Evolutionary conservation across 805 yeast genomes (phyloP).

Genomic region (Yamadazyma nakazawae): DNA sequence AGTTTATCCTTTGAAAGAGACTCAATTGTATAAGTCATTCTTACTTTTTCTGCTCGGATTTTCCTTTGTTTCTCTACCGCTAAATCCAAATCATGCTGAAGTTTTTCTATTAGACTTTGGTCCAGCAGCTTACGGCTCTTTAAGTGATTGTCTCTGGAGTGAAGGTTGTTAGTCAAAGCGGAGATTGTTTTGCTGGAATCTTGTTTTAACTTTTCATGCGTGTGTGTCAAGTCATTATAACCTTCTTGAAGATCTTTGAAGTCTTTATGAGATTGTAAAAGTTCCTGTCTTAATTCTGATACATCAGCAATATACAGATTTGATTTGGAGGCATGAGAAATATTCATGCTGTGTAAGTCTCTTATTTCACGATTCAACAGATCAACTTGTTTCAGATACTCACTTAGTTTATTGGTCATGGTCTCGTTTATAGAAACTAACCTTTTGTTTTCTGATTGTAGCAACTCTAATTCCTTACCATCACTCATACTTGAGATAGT

Average conservation of each 20-base stretch:
- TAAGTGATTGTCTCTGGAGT: conserved; percentile 17
- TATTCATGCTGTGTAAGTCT: conserved; percentile 19
- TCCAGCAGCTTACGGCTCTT: conserved; percentile 12
- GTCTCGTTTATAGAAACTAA: conserved; percentile 16
- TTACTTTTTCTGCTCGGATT: conserved; percentile 42
- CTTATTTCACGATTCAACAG: conserved; percentile 30
- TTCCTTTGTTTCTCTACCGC: conserved; percentile 45
- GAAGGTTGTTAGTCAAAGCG: conserved; percentile 22
- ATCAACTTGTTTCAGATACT: conserved; percentile 30
- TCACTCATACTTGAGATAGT: conserved; percentile 1
- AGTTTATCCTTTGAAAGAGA: conserved; percentile 36
- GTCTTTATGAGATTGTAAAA: conserved; percentile 19
- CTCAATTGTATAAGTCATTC: conserved; percentile 40
- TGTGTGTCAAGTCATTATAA: conserved; percentile 12
- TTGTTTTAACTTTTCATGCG: conserved; percentile 19
- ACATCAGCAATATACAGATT: conserved; percentile 1
- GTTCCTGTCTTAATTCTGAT: conserved; percentile 14
- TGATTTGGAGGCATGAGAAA: not conserved
- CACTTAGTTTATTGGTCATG: conserved; percentile 25
- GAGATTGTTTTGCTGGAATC: conserved; percentile 22
- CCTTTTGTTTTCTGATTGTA: conserved; percentile 19
- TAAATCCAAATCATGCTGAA: conserved; percentile 34
- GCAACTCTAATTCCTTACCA: conserved; percentile 7
- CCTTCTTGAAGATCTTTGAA: conserved; percentile 17
- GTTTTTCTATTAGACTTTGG: conserved; percentile 20